A percentile compares a stretch with the other conserved stretches of the same genome.
These are phyloP conservation scores for Ustilago xerochloae DNA, from an alignment of 1,284 basidiomycete species.

Conservation along the genomic window DNA sequence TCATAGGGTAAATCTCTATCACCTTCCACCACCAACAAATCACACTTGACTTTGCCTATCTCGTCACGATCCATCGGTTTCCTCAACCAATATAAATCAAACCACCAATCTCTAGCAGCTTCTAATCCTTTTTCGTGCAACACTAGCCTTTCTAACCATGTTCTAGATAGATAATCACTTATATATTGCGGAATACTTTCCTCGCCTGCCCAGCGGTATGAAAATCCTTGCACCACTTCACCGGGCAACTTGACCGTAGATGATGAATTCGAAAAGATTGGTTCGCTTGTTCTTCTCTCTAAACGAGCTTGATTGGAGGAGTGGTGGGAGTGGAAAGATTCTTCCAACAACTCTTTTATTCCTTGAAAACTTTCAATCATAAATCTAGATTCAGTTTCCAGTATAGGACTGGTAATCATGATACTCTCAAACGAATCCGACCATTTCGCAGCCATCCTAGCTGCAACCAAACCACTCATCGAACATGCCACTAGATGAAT, in stretches of 20 bases:
- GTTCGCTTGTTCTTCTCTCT: not conserved
- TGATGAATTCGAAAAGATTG: not conserved
- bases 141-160: constrained; percentile 20
- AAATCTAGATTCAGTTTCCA: constrained; percentile 13
- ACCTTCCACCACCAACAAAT: constrained; percentile 20
- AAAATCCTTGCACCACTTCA: constrained; percentile 28
- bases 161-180: constrained; percentile 8
- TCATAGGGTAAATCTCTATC: constrained; percentile 23
- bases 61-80: not conserved
- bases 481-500: constrained; percentile 21
- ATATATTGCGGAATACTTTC: constrained; percentile 24
- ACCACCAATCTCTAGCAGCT: constrained; percentile 31
- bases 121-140: constrained; percentile 5
- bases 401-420: constrained; percentile 20
- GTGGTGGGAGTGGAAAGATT: constrained; percentile 6
- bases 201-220: constrained; percentile 26
- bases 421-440: constrained; percentile 2
- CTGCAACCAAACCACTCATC: constrained; percentile 22
- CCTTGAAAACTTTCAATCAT: constrained; percentile 34
- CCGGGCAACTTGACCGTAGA: constrained; percentile 8
- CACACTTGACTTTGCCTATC: not conserved
- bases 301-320: not conserved
- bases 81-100: constrained; percentile 33
- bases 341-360: constrained; percentile 21
- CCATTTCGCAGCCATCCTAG: constrained; percentile 14